A percentile compares a stretch with the other conserved stretches of the same genome.
Conservation (phyloP, 352 stramenopile species). For the Phytophthora boehmeriae region DNA sequence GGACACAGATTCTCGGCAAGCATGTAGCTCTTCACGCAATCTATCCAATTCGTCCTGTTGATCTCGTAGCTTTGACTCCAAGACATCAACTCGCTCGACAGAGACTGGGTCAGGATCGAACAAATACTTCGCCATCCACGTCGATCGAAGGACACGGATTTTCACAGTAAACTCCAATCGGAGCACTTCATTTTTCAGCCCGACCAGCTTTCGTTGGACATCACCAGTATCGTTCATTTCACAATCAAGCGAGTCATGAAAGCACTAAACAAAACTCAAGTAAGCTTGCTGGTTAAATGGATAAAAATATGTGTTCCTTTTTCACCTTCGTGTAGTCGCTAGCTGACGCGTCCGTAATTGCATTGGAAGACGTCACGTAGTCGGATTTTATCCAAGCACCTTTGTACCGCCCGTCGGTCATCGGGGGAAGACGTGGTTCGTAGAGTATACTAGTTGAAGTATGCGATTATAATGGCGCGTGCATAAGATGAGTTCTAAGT, state of each 20-base stretch:
- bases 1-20: too few species aligned
- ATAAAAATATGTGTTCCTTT: background rate
- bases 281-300: too few species aligned
- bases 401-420: too few species aligned
- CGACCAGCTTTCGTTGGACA: slow-evolving; percentile 1
- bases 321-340: background rate
- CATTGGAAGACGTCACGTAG: background rate
- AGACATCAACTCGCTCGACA: slow-evolving; percentile 17
- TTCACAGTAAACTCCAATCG: slow-evolving; percentile 19
- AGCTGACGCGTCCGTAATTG: background rate
- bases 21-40: too few species aligned
- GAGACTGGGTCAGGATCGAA: slow-evolving; percentile 15
- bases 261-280: slow-evolving; percentile 15
- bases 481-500: too few species aligned
- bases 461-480: slow-evolving; percentile 22
- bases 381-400: too few species aligned
- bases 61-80: slow-evolving; percentile 23
- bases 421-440: too few species aligned
- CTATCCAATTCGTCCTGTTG: slow-evolving; percentile 22
- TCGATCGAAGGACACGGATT: slow-evolving; percentile 11
- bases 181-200: background rate
- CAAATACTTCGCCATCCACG: slow-evolving; percentile 6
- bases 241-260: slow-evolving; percentile 16
- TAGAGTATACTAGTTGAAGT: too few species aligned
- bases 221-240: background rate